Percentiles rank a stretch among this genome's conserved stretches.
phyloP scores from a whole-genome alignment of 2,329 filamentous ascomycete species.

The Pseudogymnoascus sp. region DNA sequence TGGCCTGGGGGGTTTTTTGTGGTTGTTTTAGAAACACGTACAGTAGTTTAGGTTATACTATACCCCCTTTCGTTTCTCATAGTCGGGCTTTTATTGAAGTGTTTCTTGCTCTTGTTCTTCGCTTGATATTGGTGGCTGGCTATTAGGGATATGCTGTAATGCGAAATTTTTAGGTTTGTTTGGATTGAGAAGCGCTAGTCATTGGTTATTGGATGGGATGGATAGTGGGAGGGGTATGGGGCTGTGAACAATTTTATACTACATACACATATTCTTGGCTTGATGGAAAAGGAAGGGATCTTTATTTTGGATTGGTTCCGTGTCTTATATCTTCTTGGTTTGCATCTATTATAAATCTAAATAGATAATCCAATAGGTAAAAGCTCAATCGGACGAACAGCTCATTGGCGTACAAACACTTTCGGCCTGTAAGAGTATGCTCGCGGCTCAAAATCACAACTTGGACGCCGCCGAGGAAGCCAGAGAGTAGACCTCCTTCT shows the following conservation, averaged over 20 bases:
- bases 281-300: too few species aligned
- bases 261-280: too few species aligned
- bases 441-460: neutral
- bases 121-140: too few species aligned
- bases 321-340: neutral
- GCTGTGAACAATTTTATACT: too few species aligned
- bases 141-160: too few species aligned
- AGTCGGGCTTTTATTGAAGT: too few species aligned
- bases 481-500: slow-evolving; percentile 33
- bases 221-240: too few species aligned
- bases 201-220: too few species aligned
- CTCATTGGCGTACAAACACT: neutral
- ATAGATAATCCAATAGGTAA: neutral
- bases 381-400: neutral
- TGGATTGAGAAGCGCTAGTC: too few species aligned
- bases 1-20: neutral
- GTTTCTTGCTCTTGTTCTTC: too few species aligned
- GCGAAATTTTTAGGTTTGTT: too few species aligned
- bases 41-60: neutral
- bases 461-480: neutral
- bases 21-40: neutral
- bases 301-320: too few species aligned
- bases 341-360: neutral
- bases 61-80: neutral
- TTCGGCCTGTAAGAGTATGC: neutral